A percentile compares a stretch with the other conserved stretches of the same genome.
Conservation (phyloP, 2,329 filamentous ascomycete species). For the Paradendryphiella salina region DNA sequence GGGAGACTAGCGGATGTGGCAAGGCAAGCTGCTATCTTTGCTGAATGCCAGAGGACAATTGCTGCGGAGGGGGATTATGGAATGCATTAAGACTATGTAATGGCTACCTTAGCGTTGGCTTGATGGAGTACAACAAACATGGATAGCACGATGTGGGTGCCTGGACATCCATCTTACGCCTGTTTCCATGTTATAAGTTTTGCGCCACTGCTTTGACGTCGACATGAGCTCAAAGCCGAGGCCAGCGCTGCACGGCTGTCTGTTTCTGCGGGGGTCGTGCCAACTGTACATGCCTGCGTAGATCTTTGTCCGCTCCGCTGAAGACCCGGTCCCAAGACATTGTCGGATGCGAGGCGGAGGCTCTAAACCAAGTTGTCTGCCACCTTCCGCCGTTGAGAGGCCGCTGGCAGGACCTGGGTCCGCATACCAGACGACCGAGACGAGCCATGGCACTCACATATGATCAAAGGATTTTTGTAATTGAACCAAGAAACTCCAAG, state of each 20-base stretch:
- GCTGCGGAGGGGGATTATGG: conserved; percentile 40
- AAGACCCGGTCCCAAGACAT: conserved; percentile 4
- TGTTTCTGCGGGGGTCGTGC: neutral
- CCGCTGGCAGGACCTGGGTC: neutral
- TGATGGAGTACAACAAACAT: neutral
- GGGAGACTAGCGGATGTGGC: conserved; percentile 61
- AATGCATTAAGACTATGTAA: conserved; percentile 23
- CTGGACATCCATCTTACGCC: neutral
- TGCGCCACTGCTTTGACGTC: neutral
- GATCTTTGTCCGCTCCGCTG: conserved; percentile 4
- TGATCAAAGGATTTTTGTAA: neutral
- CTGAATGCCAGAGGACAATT: conserved; percentile 57
- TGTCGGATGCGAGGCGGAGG: conserved; percentile 5
- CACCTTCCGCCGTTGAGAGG: conserved; percentile 3
- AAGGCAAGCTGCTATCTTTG: conserved; percentile 63
- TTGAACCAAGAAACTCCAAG: neutral
- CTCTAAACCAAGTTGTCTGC: conserved; percentile 7
- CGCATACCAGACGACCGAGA: neutral
- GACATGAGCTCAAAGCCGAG: neutral
- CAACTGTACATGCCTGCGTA: neutral
- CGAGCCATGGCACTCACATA: neutral
- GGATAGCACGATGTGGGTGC: neutral
- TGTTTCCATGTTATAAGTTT: neutral
- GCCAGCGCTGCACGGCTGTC: neutral
- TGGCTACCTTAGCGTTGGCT: neutral